phyloP scores from a whole-genome alignment of 257 asterid genomes.

The Primulina huaijiensis region DNA sequence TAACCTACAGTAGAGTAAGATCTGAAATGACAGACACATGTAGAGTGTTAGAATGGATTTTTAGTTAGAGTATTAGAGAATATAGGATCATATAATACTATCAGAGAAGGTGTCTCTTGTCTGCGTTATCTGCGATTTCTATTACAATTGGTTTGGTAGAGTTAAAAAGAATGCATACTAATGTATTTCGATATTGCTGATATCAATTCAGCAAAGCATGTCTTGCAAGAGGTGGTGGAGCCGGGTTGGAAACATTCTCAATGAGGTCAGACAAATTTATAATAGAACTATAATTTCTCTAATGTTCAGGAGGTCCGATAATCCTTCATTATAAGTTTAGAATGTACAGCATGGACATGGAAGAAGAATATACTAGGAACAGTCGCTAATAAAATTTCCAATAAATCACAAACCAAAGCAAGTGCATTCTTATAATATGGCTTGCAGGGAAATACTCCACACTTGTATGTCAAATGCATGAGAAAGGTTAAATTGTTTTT shows the following conservation, averaged over 20 bases:
- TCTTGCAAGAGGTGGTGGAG: too few relatives aligned
- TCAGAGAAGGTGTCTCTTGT: background rate
- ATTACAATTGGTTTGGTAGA: background rate
- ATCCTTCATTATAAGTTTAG: too few relatives aligned
- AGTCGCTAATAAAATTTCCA: background rate
- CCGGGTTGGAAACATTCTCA: too few relatives aligned
- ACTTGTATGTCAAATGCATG: constrained; percentile 10
- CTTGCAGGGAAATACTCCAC: constrained; percentile 1
- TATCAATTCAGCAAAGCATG: too few relatives aligned
- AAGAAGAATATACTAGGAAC: background rate
- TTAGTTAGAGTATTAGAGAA: background rate
- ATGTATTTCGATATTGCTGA: too few relatives aligned
- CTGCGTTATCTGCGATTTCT: background rate
- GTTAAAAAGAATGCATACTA: background rate
- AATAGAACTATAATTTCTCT: too few relatives aligned
- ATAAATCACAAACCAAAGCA: background rate
- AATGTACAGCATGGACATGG: background rate
- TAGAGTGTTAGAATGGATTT: constrained; percentile 9
- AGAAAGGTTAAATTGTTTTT: constrained; percentile 1
- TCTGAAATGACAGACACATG: constrained; percentile 40
- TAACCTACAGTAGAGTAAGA: constrained; percentile 83
- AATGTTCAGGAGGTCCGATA: too few relatives aligned
- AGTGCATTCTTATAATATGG: background rate
- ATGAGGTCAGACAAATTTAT: too few relatives aligned
- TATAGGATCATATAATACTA: background rate